These are phyloP conservation scores for Amylostereum chailletii DNA, from an alignment of 1,284 basidiomycete species.

Conservation along the genomic window DNA sequence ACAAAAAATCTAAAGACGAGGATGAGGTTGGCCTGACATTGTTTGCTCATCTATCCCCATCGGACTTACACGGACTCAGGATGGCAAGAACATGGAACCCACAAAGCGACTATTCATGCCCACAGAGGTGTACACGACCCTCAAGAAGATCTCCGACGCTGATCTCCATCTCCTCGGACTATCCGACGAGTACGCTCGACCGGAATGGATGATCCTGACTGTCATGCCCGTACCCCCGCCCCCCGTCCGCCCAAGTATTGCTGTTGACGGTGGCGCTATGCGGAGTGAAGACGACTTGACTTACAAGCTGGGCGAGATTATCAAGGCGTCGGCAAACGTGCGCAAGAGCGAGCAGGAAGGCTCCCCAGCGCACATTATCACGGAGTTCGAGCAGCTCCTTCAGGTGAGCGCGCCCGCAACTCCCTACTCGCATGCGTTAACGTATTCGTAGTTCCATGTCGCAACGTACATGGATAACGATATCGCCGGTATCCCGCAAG, in stretches of 20 bases:
- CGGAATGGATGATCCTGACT: slow-evolving; percentile 99
- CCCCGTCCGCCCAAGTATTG: slow-evolving; percentile 95
- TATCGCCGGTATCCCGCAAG: slow-evolving; percentile 96
- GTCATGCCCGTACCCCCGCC: slow-evolving; percentile 97
- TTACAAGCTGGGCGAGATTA: slow-evolving; percentile 96
- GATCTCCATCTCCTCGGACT: slow-evolving; percentile 92
- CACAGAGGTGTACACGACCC: slow-evolving; percentile 83
- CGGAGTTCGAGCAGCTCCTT: slow-evolving; percentile 93
- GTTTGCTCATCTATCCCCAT: neutral
- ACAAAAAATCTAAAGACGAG: slow-evolving; percentile 89
- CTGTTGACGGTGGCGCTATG: slow-evolving; percentile 93
- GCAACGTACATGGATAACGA: slow-evolving; percentile 99
- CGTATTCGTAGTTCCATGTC: slow-evolving; percentile 73
- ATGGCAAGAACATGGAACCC: slow-evolving; percentile 78
- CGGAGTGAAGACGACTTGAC: slow-evolving; percentile 98
- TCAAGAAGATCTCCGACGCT: slow-evolving; percentile 88
- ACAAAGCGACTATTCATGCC: slow-evolving; percentile 88
- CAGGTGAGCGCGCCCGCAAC: slow-evolving; percentile 44
- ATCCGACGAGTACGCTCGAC: slow-evolving; percentile 92
- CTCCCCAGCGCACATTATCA: slow-evolving; percentile 92
- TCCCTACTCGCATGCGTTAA: slow-evolving; percentile 3
- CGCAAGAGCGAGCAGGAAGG: slow-evolving; percentile 94
- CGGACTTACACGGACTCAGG: slow-evolving; percentile 34
- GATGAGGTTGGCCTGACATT: slow-evolving; percentile 64
- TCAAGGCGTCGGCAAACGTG: slow-evolving; percentile 91